A percentile compares a stretch with the other conserved stretches of the same genome.
phyloP scores from a whole-genome alignment of 345 rosid species.

The Linum lewisii region DNA sequence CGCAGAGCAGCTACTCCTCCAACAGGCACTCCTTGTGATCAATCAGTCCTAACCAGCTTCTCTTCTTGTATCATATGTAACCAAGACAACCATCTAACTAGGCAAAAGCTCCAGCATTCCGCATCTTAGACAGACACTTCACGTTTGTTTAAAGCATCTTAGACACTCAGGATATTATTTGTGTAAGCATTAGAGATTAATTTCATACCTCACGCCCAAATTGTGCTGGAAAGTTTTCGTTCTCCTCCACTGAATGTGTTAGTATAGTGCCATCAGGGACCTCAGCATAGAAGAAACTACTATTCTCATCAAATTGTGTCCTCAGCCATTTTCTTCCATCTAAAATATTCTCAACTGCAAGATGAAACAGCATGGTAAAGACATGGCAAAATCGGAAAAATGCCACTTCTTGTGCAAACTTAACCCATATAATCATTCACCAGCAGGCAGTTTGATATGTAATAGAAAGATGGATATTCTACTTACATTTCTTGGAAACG shows the following conservation, averaged over 20 bases:
- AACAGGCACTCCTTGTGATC: too few relatives aligned
- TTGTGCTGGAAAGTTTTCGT: constrained; percentile 72
- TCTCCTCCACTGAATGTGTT: constrained; percentile 56
- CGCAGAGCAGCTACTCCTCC: too few relatives aligned
- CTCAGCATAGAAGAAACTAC: constrained; percentile 68
- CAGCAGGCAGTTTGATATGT: background rate
- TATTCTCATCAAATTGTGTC: constrained; percentile 41
- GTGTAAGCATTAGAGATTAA: background rate
- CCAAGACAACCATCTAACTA: background rate
- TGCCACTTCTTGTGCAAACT: background rate
- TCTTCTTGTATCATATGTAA: background rate
- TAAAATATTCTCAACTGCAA: constrained; percentile 37
- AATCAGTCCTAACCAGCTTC: too few relatives aligned
- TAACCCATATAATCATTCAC: background rate
- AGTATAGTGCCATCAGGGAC: constrained; percentile 62
- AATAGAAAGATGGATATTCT: constrained; percentile 1
- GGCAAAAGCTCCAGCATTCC: too few relatives aligned
- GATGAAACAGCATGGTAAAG: constrained; percentile 9
- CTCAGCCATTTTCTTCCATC: constrained; percentile 68
- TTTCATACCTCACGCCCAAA: constrained; percentile 81
- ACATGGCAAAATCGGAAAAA: background rate
- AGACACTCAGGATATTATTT: background rate
- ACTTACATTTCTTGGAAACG: constrained; percentile 47
- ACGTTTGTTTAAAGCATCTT: background rate
- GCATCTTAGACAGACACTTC: too few relatives aligned